Base-by-base conservation (phyloP, 306 rosid genomes). In the Citrullus mucosospermus region DNA sequence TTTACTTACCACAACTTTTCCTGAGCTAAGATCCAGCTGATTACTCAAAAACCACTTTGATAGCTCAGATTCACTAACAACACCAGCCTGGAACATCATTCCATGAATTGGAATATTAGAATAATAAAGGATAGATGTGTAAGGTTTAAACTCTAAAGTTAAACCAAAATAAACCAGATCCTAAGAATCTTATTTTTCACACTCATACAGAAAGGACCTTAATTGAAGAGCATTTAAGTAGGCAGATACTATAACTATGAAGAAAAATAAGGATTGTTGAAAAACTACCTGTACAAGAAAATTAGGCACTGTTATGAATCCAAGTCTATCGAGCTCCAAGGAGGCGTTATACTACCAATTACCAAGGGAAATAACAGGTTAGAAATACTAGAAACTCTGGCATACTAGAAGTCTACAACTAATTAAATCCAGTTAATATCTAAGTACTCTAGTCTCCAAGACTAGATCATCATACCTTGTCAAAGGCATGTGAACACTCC, bases 1-100 rank as follows among this genome's bases (percentile, higher is more conserved):
- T 84, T 78, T 66, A 57, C 87, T 85, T 87, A 94, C 98, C 96
- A 94, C 98, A 83, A 92, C 98, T 92, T 88, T 90, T 77, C 97
- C 98, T 0, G 51, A 78, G 58, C 86, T 79, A 71, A 86, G 90
- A 84, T 94, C 92, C 59, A 92, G 80, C 87, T 84, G 92, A 81
- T 87, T 85, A 60, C 38, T 82, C 75, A 75, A 63, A 89, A 94
- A 94, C 98, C 98, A 94, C 58, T 90, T 82, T 60, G 91, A 88
- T 78, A 92, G 84, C 81, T 90, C 92, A 32, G 82, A 81, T 86
- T 85, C 80, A 70, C 84, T 80, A 79, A 82, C 82, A 88, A 80
- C 89, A 74, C 81, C 78, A 75, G 89, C 93, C 98, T 93, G 77
- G 77, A 44, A 82, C 55, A 68, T 74, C 83, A 85, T 80, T 76